These are phyloP conservation scores for Senna siamea DNA, from an alignment of 306 rosid species.

Conservation along the genomic window DNA sequence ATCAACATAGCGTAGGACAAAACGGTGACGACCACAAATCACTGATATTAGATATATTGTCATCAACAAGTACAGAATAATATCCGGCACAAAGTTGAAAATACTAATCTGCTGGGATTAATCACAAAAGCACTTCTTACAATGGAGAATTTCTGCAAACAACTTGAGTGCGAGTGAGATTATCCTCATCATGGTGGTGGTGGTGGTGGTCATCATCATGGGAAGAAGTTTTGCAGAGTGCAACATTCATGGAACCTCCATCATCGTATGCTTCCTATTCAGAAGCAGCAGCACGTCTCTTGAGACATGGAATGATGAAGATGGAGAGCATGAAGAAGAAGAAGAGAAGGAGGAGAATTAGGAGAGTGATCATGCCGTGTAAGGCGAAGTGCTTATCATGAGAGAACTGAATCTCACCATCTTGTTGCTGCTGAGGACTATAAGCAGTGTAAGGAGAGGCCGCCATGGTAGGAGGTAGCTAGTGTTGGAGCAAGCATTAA, in stretches of 20 bases:
- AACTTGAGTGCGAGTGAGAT: too few relatives aligned
- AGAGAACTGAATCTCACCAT: slow-evolving; percentile 45
- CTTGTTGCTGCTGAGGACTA: slow-evolving; percentile 35
- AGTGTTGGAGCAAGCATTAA: too few relatives aligned
- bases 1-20: background rate
- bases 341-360: slow-evolving; percentile 45
- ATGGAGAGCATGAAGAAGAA: slow-evolving; percentile 44
- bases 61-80: background rate
- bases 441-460: slow-evolving; percentile 14
- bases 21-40: slow-evolving; percentile 18
- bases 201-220: too few relatives aligned
- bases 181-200: too few relatives aligned
- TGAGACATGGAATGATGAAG: slow-evolving; percentile 41
- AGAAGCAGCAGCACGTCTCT: background rate
- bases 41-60: background rate
- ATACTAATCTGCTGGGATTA: slow-evolving; percentile 2
- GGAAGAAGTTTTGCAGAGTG: background rate
- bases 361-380: slow-evolving; percentile 56
- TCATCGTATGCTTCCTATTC: slow-evolving; percentile 19
- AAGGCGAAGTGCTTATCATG: slow-evolving; percentile 50
- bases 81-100: background rate
- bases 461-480: too few relatives aligned
- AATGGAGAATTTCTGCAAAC: too few relatives aligned
- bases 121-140: too few relatives aligned
- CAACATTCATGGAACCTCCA: slow-evolving; percentile 23